These are phyloP conservation scores for Schwanniomyces yamadae DNA, from an alignment of 805 yeast species.

Conservation along the genomic window DNA sequence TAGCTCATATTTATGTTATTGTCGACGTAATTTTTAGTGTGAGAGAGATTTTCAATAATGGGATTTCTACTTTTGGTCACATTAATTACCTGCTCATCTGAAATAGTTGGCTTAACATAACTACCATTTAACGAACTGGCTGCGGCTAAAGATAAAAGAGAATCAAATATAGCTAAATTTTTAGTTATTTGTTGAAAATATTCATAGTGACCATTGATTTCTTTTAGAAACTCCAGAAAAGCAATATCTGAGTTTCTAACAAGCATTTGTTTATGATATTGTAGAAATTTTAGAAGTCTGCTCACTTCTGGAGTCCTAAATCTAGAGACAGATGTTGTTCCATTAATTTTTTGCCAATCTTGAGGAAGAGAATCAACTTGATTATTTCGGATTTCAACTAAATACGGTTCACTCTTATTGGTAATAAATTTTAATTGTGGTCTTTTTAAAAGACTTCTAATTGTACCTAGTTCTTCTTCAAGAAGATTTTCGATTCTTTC, in stretches of 20 bases:
- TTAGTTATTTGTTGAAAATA: conserved; percentile 41
- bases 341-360: conserved; percentile 75
- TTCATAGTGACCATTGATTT: conserved; percentile 31
- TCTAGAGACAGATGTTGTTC: conserved; percentile 66
- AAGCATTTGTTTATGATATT: conserved; percentile 59
- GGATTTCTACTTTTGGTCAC: conserved; percentile 66
- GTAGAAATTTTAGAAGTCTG: conserved; percentile 51
- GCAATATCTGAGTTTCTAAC: conserved; percentile 46
- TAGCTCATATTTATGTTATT: conserved; percentile 57
- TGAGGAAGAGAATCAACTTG: conserved; percentile 58
- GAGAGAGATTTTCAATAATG: conserved; percentile 50
- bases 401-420: conserved; percentile 63
- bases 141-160: conserved; percentile 63
- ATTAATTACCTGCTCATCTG: conserved; percentile 42
- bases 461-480: conserved; percentile 48
- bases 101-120: conserved; percentile 51
- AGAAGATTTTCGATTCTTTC: conserved; percentile 46
- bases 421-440: conserved; percentile 57
- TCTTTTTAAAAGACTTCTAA: conserved; percentile 49
- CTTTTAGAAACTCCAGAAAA: conserved; percentile 40
- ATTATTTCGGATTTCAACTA: conserved; percentile 71
- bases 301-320: conserved; percentile 64
- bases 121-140: conserved; percentile 48
- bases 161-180: conserved; percentile 59
- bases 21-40: conserved; percentile 52